These are phyloP conservation scores for Malus fusca DNA, from an alignment of 306 rosid genomes.

Conservation along the genomic window DNA sequence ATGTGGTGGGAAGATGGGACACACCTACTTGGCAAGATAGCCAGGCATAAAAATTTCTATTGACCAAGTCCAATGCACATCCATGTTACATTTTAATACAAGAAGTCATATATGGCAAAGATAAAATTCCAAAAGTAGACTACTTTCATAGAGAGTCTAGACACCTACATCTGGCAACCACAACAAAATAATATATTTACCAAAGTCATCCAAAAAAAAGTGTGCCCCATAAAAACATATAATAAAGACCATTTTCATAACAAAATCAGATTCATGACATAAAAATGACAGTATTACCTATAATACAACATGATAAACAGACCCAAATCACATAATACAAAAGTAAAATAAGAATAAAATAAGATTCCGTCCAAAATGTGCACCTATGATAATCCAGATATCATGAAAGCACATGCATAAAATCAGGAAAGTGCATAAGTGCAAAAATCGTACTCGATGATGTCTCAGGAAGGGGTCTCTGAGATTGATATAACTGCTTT, in stretches of 20 bases:
- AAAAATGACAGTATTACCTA: not conserved
- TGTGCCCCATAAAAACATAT: not conserved
- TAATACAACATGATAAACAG: not conserved
- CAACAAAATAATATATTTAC: not conserved
- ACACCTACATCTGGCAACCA: not conserved
- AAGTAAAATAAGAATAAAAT: not conserved
- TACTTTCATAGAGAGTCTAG: not conserved
- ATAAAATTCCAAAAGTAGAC: not conserved
- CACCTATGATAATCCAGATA: not conserved
- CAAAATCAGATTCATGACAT: not conserved
- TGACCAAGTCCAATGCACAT: not conserved
- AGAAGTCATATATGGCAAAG: not conserved
- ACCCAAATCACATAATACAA: not conserved
- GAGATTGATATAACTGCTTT: constrained; percentile 71
- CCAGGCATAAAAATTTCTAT: not conserved
- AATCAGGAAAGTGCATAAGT: not conserved
- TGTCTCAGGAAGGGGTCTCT: constrained; percentile 67
- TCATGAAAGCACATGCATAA: not conserved
- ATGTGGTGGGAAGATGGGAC: not conserved
- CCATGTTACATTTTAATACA: not conserved
- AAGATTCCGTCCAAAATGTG: not conserved
- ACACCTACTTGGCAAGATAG: not conserved
- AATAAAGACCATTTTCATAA: not conserved
- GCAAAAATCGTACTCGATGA: constrained; percentile 53
- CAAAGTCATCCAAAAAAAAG: not conserved